Conservation (phyloP, 192 early-diverging fungal genomes). For the Linnemannia schmuckeri region DNA sequence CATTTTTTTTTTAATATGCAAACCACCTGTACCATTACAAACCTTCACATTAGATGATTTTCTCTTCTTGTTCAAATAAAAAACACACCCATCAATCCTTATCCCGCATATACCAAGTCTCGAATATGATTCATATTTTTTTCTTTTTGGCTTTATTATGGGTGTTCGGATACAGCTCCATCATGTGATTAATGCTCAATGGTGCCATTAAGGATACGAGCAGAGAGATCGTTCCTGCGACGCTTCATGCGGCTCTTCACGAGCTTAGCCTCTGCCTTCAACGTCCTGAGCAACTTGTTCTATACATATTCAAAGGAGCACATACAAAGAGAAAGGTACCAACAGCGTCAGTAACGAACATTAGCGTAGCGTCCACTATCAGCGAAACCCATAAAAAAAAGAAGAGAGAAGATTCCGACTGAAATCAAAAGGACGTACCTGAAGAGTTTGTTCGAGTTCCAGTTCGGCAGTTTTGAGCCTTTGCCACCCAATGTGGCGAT, state of each 20-base stretch:
- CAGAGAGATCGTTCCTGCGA: conserved; percentile 56
- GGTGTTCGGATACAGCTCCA: background rate
- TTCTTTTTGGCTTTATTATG: background rate
- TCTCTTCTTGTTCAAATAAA: conserved; percentile 12
- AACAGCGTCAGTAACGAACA: background rate
- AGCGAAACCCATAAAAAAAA: background rate
- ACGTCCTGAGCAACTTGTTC: conserved; percentile 44
- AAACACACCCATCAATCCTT: conserved; percentile 1
- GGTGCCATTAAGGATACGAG: conserved; percentile 61
- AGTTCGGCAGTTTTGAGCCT: conserved; percentile 57
- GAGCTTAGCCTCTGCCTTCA: conserved; percentile 51
- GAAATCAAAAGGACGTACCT: conserved; percentile 27
- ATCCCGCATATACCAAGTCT: background rate
- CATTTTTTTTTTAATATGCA: conserved; percentile 7
- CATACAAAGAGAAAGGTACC: background rate
- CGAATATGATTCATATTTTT: background rate
- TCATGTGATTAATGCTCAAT: conserved; percentile 46
- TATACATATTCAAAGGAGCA: conserved; percentile 12
- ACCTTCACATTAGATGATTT: background rate
- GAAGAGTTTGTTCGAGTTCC: conserved; percentile 55
- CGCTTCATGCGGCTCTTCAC: conserved; percentile 64
- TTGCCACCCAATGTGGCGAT: conserved; percentile 65
- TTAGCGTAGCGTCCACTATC: too few relatives aligned
- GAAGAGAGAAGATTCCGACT: background rate
- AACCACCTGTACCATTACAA: conserved; percentile 29